Conservation (phyloP, 768 basidiomycete genomes). For the Phanerodontia chrysosporium region DNA sequence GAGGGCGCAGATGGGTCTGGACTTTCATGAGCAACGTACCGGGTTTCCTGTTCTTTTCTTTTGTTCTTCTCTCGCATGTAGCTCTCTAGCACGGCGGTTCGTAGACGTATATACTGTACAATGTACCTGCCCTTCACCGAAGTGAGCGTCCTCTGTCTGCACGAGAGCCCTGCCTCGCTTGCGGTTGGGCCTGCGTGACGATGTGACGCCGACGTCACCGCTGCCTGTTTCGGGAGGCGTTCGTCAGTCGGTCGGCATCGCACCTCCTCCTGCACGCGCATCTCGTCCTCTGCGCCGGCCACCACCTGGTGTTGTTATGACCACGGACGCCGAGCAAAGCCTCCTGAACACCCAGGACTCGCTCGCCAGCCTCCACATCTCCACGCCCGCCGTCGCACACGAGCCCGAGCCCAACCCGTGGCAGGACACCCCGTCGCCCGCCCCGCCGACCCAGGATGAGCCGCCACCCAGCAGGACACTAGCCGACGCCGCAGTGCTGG, state of each 20-base stretch:
- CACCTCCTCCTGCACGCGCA: background rate
- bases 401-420: slow-evolving; percentile 3
- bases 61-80: background rate
- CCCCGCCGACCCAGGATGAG: slow-evolving; percentile 7
- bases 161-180: background rate
- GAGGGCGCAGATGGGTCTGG: background rate
- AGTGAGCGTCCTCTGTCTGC: background rate
- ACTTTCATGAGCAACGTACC: background rate
- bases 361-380: background rate
- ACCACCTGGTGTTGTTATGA: background rate
- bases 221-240: background rate
- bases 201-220: background rate
- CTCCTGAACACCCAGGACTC: background rate
- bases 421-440: background rate
- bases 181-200: background rate
- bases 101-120: background rate
- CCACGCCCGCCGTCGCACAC: background rate
- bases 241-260: background rate
- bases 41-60: background rate
- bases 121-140: background rate
- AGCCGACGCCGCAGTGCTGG: slow-evolving; percentile 42
- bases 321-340: background rate
- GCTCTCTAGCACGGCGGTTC: background rate
- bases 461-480: slow-evolving; percentile 11
- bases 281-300: background rate